Percentiles rank a stretch among this genome's conserved stretches.
Conservation (phyloP, 768 basidiomycete species). For the Mycena sanguinolenta region DNA sequence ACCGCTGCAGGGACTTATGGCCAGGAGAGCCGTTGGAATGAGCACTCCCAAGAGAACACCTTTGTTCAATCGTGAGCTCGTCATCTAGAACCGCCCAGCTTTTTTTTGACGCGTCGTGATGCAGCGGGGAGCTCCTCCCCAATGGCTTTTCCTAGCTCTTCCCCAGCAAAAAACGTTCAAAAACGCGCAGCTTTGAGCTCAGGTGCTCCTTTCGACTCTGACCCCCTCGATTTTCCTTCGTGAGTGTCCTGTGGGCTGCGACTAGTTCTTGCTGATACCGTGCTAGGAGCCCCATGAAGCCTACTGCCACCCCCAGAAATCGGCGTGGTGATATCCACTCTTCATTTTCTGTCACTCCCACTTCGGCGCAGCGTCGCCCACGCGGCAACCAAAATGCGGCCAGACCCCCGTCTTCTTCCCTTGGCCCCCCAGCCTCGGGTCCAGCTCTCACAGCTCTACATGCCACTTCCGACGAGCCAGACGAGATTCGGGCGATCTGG, state of each 20-base stretch:
- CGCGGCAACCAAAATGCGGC: constrained; percentile 36
- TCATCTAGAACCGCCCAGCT: constrained; percentile 16
- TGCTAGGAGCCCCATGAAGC: constrained; percentile 63
- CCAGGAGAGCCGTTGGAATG: constrained; percentile 68
- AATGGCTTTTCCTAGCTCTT: constrained; percentile 74
- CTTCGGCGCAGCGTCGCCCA: constrained; percentile 55
- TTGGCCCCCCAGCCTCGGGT: constrained; percentile 37
- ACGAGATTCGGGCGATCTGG: constrained; percentile 95
- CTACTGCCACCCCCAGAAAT: constrained; percentile 75
- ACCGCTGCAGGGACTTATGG: constrained; percentile 60
- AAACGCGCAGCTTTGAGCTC: constrained; percentile 51
- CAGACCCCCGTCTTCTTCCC: constrained; percentile 33
- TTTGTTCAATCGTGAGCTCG: constrained; percentile 62
- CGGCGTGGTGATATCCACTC: constrained; percentile 94
- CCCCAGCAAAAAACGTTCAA: constrained; percentile 64
- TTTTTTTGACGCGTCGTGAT: constrained; percentile 34
- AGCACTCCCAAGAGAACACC: constrained; percentile 69
- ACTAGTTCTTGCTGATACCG: neutral
- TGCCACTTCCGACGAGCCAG: constrained; percentile 77
- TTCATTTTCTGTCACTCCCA: constrained; percentile 71
- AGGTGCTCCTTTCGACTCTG: constrained; percentile 65
- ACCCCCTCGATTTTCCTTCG: constrained; percentile 81
- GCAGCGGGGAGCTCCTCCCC: constrained; percentile 73
- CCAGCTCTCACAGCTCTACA: constrained; percentile 71
- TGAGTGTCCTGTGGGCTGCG: constrained; percentile 47